Percentiles rank a stretch among this genome's conserved stretches.
Conservation (phyloP, 108 stramenopile species). For the Schizochytrium sp. region DNA sequence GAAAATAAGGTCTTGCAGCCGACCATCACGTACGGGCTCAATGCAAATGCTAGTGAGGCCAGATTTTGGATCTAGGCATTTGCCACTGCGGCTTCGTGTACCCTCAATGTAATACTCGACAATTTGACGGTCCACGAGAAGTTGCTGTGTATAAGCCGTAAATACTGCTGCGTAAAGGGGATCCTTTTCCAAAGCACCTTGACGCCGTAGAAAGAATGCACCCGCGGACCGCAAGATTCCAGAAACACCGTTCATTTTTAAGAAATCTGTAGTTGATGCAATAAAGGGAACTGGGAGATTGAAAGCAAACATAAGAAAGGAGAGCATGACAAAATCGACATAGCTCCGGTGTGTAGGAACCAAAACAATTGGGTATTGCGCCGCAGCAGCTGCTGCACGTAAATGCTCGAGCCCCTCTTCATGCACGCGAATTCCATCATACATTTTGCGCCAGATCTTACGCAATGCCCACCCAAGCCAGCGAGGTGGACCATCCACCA, state of each 20-base stretch:
- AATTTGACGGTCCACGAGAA: slow-evolving; percentile 11
- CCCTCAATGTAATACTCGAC: slow-evolving; percentile 47
- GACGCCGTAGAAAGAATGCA: slow-evolving; percentile 40
- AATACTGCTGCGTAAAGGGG: slow-evolving; percentile 43
- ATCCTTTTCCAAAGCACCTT: slow-evolving; percentile 2
- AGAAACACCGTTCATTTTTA: slow-evolving; percentile 44
- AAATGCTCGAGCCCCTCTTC: slow-evolving; percentile 45
- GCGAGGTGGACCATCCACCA: slow-evolving; percentile 21
- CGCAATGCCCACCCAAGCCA: slow-evolving; percentile 53
- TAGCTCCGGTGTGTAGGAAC: slow-evolving; percentile 59
- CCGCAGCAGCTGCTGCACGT: background rate
- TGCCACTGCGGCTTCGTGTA: slow-evolving; percentile 50
- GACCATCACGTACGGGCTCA: background rate
- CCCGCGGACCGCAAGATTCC: slow-evolving; percentile 40
- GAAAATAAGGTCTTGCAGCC: slow-evolving; percentile 28
- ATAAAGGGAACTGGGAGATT: slow-evolving; percentile 51
- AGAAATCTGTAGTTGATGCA: slow-evolving; percentile 37
- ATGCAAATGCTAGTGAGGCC: slow-evolving; percentile 48
- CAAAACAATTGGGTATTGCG: slow-evolving; percentile 40
- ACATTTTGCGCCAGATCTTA: slow-evolving; percentile 57
- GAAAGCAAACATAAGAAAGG: slow-evolving; percentile 50
- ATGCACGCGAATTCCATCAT: slow-evolving; percentile 53
- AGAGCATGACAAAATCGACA: slow-evolving; percentile 53
- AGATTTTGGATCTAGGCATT: background rate
- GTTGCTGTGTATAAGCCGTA: slow-evolving; percentile 16